Conservation (phyloP, 1,284 basidiomycete genomes). For the Violaceomyces palustris region DNA sequence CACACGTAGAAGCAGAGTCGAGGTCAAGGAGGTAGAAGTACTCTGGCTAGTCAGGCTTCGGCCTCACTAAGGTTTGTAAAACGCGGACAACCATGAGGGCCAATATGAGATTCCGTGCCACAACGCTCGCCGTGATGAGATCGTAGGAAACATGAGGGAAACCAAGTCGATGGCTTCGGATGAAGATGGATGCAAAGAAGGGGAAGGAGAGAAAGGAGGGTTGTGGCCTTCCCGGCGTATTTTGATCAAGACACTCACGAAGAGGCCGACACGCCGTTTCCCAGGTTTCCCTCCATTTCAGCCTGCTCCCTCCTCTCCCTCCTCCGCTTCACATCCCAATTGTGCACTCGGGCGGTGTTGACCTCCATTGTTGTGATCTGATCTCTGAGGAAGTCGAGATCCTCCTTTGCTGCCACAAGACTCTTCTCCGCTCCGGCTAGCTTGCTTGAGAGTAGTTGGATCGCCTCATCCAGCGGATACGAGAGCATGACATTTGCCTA, state of each 20-base stretch:
- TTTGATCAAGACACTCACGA: slow-evolving; percentile 30
- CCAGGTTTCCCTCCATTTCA: slow-evolving; percentile 12
- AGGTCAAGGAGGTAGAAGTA: no score
- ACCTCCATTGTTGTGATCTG: slow-evolving; percentile 98
- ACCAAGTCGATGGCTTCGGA: no score
- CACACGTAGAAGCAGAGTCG: no score
- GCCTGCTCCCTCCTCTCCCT: slow-evolving; percentile 57
- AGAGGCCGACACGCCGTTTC: slow-evolving; percentile 4
- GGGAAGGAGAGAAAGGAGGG: no score
- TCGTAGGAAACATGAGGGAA: no score
- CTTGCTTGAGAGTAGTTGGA: slow-evolving; percentile 71
- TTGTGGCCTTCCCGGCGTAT: no score
- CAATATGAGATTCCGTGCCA: no score
- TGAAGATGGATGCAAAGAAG: no score
- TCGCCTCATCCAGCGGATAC: slow-evolving; percentile 79
- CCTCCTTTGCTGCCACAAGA: slow-evolving; percentile 70
- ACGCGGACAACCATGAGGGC: no score
- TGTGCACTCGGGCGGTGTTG: slow-evolving; percentile 92
- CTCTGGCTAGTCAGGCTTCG: no score
- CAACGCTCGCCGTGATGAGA: no score
- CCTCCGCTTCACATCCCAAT: slow-evolving; percentile 85
- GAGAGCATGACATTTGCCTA: slow-evolving; percentile 79
- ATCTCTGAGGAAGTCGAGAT: slow-evolving; percentile 87
- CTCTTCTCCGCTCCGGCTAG: slow-evolving; percentile 69
- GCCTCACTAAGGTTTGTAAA: no score